phyloP scores from a whole-genome alignment of 164 flowering plant species.

The Tetrastigma voinierianum region DNA sequence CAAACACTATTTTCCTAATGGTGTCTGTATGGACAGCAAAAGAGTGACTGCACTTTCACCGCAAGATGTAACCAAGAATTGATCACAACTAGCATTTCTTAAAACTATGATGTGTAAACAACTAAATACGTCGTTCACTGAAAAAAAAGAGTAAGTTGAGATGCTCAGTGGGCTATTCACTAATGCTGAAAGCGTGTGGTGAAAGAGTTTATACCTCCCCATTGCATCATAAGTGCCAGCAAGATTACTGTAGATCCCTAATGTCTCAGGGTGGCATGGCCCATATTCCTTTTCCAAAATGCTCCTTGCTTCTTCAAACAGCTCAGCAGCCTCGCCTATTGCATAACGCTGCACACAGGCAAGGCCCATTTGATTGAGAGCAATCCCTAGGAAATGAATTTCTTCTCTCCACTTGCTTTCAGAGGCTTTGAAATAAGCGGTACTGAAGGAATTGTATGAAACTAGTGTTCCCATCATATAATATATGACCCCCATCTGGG shows the following conservation, averaged over 20 bases:
- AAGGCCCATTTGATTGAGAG: slow-evolving; percentile 59
- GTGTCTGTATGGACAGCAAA: no score
- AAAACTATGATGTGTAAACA: neutral
- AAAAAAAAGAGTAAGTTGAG: no score
- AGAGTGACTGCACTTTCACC: no score
- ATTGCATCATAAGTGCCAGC: slow-evolving; percentile 65
- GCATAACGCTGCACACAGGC: slow-evolving; percentile 45
- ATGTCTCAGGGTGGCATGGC: slow-evolving; percentile 49
- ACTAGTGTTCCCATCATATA: slow-evolving; percentile 17
- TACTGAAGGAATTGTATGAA: neutral
- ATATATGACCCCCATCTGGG: slow-evolving; percentile 16
- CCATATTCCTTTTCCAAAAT: slow-evolving; percentile 53
- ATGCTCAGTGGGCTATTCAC: no score
- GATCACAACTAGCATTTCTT: no score
- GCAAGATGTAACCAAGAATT: no score
- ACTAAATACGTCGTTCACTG: no score
- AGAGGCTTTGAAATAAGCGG: no score
- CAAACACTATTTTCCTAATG: no score
- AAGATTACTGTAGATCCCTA: slow-evolving; percentile 54
- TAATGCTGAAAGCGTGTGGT: no score
- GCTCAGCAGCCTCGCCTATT: slow-evolving; percentile 49
- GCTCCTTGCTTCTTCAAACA: slow-evolving; percentile 52
- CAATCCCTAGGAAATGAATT: slow-evolving; percentile 36
- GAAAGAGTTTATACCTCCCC: slow-evolving; percentile 41
- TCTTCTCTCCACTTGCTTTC: no score